Evolutionary conservation across 2,329 filamentous ascomycete species (phyloP).

Genomic region (Fusarium dimerum): DNA sequence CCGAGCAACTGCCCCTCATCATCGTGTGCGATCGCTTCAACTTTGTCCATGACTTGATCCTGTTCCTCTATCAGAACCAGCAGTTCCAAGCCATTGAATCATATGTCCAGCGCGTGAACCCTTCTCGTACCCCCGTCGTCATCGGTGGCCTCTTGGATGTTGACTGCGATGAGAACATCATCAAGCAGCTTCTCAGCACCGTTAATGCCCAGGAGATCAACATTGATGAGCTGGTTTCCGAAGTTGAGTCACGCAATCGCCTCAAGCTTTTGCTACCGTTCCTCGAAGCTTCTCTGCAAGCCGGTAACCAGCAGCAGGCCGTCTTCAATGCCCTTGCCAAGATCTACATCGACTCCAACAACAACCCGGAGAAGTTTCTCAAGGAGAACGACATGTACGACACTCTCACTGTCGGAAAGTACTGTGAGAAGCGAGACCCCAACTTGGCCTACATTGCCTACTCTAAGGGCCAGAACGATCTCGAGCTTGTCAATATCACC

Average conservation of each 20-base stretch:
- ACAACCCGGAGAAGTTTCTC: conserved; percentile 95
- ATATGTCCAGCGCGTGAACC: conserved; percentile 97
- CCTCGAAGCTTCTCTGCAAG: conserved; percentile 86
- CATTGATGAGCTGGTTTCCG: conserved; percentile 88
- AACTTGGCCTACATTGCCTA: conserved; percentile 95
- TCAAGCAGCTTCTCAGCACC: conserved; percentile 85
- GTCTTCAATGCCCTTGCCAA: conserved; percentile 97
- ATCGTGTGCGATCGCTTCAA: conserved; percentile 99
- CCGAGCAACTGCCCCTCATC: conserved; percentile 92
- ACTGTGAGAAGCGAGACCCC: conserved; percentile 97
- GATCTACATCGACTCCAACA: conserved; percentile 99
- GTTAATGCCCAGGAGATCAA: conserved; percentile 84
- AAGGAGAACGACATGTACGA: conserved; percentile 98
- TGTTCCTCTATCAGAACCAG: conserved; percentile 98
- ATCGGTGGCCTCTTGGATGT: conserved; percentile 93
- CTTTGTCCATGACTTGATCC: conserved; percentile 93
- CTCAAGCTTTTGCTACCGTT: conserved; percentile 95
- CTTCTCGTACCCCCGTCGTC: conserved; percentile 84
- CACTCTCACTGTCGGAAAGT: conserved; percentile 88
- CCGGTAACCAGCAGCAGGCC: conserved; percentile 92
- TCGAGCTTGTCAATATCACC: conserved; percentile 96
- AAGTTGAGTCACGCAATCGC: conserved; percentile 95
- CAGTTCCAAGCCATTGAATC: conserved; percentile 99
- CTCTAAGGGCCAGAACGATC: conserved; percentile 93
- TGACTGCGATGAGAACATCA: conserved; percentile 94